A percentile compares a stretch with the other conserved stretches of the same genome.
Conservation (phyloP, 164 flowering plant species). For the Magnolia officinalis region DNA sequence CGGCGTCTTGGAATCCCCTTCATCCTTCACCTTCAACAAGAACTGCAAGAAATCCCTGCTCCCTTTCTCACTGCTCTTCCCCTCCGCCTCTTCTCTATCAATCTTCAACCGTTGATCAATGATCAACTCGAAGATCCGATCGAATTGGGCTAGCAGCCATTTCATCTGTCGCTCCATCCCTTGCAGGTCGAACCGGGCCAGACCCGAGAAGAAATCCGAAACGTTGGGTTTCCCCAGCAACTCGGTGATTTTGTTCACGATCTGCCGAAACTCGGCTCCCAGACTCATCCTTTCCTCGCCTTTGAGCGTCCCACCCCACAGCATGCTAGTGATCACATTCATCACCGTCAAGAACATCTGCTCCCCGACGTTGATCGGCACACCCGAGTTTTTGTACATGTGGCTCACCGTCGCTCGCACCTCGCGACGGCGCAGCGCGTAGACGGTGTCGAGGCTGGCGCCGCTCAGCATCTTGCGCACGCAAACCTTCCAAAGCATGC, state of each 20-base stretch:
- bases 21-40: constrained; percentile 38
- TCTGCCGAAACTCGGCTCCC: constrained; percentile 36
- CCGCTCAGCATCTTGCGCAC: constrained; percentile 36
- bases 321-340: constrained; percentile 40
- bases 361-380: constrained; percentile 41
- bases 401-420: constrained; percentile 22
- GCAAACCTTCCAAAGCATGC: constrained; percentile 42
- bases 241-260: constrained; percentile 29
- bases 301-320: constrained; percentile 50
- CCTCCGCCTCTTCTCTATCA: constrained; percentile 1
- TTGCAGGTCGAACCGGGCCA: constrained; percentile 51
- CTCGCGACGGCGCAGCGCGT: constrained; percentile 34
- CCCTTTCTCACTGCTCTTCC: not conserved
- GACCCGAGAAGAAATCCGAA: constrained; percentile 47
- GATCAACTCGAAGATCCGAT: constrained; percentile 32
- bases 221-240: constrained; percentile 45
- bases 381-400: constrained; percentile 20
- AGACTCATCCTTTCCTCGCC: constrained; percentile 31
- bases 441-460: constrained; percentile 32
- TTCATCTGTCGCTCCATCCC: constrained; percentile 33
- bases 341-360: constrained; percentile 36
- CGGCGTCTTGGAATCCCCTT: constrained; percentile 32
- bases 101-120: constrained; percentile 34
- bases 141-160: constrained; percentile 19
- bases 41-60: constrained; percentile 40